Base-by-base conservation (phyloP, 108 stramenopile species). In the Cyclotella baltica region DNA sequence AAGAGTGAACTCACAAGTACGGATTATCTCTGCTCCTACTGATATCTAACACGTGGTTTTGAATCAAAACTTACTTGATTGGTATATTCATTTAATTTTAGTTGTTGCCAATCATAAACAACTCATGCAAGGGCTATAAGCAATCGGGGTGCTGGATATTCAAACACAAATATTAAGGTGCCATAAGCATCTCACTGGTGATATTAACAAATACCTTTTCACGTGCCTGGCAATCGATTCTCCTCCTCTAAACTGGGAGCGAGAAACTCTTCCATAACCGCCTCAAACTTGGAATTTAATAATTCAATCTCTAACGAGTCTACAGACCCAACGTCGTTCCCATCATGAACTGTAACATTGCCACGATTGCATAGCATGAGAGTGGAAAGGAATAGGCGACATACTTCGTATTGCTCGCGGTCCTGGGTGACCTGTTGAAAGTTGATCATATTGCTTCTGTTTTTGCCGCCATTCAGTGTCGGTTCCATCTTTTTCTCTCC, bases 291-390 rank as follows among this genome's bases (percentile, higher is more conserved):
- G 6, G 83, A 52, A 55, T 83, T 75, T 18, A 88, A 70, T 25
- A 96, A 86, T 71, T 93, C 85, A 9, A 98, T 67, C 43, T 87
- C 58, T 30, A 98, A 89, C n/a, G 77, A 62, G 31, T 85, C 88
- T 13, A 35, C 28, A 30, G 62, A 31, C 11, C 65, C 77, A 30
- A 88, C 87, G 34, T 80, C 73, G 25, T 77, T 75, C 22, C 76
- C 72, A 69, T 92, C 88, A 56, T 74, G 62, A n/a, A 98, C 78
- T 25, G 66, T 57, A 0, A 99, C 48, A 78, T 98, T 98, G 10
- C 97, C 98, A 53, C 85, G 72, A 73, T 98, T 98, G 16, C 93
- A 93, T 34, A 99, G 94, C 88, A 93, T 96, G 19, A 99, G 85
- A 19, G 94, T 93, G 6, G 98, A 94, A 31, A 99, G 80, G 86